Percentiles rank a stretch among this genome's conserved stretches.
phyloP scores from a whole-genome alignment of 345 rosid species.

The Citrus sinensis region DVS_A1.0 CM039164.1:29082501-29083000 shows the following conservation, averaged over 20 bases:
- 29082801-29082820: conserved; percentile 50
- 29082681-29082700: not conserved
- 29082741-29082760: conserved; percentile 97
- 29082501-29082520: not conserved
- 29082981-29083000: not conserved
- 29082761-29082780: conserved; percentile 97
- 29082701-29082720: conserved; percentile 33
- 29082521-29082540: not conserved
- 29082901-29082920: conserved; percentile 1
- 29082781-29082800: conserved; percentile 91
- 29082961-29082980: not conserved
- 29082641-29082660: not conserved
- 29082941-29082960: not conserved
- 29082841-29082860: not conserved
- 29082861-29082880: not conserved
- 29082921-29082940: not conserved
- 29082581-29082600: not conserved
- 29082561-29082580: not conserved
- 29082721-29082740: conserved; percentile 98
- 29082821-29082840: not conserved
- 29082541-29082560: not conserved
- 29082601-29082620: not conserved
- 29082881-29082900: not conserved
- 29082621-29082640: not conserved
- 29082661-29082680: not conserved